Evolutionary conservation across 2,329 filamentous ascomycete species (phyloP), one percentile per base, ranked within the genome.

Genomic region (Cercospora beticola): DNA sequence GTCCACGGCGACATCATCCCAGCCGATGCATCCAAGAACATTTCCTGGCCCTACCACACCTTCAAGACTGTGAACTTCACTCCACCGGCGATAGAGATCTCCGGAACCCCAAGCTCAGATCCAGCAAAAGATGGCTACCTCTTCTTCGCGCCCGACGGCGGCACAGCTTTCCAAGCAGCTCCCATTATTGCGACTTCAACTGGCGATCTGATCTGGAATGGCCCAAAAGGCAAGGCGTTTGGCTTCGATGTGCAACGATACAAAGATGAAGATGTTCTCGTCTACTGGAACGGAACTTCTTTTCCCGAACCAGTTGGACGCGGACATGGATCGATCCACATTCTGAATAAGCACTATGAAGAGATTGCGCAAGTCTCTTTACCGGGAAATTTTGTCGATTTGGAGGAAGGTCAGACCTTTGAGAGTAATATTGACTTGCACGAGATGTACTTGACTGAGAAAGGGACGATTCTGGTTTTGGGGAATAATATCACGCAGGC

Each of bases 371-470:
- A 67, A 18, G 69, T 74, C 6, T 66, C 67, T 5, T 60, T 74
- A 46, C 65, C 54, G 1, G 72, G 71, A 0, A 63, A 71, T 26
- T 71, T 72, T 31, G 36, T 65, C 2, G 72, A 71, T 36, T 31
- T 70, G 14, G 28, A 63, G 12, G 57, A 49, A 1, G 69, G 69
- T 10, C 58, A 54, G 30, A 58, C 14, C 2, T 73, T 66, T 64
- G 58, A 65, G 23, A 70, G 66, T 18, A 71, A 73, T 52, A 70
- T 74, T 23, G 78, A 80, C 64, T 65, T 79, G 36, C 79, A 81
- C 46, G 79, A 81, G 18, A 76, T 78, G n/a, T 73, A 74, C 23
- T 76, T 79, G 66, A 79, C 77, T 0, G 46, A 70, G 4, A 65
- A 77, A 6, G 75, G 71, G 8, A 80, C 78, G 0, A 75, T 79